Conservation (phyloP, 495 filamentous ascomycete species). For the Aspergillus indologenus region DNA sequence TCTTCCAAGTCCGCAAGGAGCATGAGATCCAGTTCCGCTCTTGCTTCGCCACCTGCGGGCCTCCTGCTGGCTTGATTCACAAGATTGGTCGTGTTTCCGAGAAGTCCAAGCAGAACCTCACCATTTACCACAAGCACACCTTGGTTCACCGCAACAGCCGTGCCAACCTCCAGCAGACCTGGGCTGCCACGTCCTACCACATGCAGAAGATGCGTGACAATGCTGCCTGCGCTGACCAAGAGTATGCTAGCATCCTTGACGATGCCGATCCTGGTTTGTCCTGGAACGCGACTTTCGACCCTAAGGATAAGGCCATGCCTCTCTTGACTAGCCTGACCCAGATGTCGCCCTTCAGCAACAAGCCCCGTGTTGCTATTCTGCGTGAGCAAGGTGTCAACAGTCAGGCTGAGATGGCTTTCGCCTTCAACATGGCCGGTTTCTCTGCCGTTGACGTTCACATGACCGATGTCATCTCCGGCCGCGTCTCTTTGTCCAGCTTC, state of each 20-base stretch:
- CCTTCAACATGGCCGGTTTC: constrained; percentile 90
- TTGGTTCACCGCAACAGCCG: constrained; percentile 67
- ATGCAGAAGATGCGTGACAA: constrained; percentile 93
- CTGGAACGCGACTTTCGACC: constrained; percentile 81
- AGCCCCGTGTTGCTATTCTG: constrained; percentile 87
- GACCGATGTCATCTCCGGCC: constrained; percentile 82
- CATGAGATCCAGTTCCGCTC: constrained; percentile 81
- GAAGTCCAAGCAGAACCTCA: constrained; percentile 71
- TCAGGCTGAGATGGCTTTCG: constrained; percentile 95
- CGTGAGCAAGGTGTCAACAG: constrained; percentile 95
- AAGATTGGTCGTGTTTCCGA: constrained; percentile 75
- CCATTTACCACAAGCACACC: constrained; percentile 65
- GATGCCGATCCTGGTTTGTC: constrained; percentile 76
- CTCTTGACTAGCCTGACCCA: constrained; percentile 61
- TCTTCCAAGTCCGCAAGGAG: constrained; percentile 87
- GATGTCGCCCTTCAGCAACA: constrained; percentile 61
- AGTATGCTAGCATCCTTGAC: constrained; percentile 75
- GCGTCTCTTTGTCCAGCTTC: constrained; percentile 73
- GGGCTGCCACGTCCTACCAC: constrained; percentile 82
- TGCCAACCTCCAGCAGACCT: constrained; percentile 77
- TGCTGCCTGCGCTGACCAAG: constrained; percentile 78
- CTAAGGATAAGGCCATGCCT: constrained; percentile 70
- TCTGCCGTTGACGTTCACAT: constrained; percentile 93
- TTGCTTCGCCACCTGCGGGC: constrained; percentile 90
- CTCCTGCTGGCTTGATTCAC: constrained; percentile 73